These are phyloP conservation scores for Acer campestre DNA, from an alignment of 345 rosid genomes.

Conservation along the genomic window DNA sequence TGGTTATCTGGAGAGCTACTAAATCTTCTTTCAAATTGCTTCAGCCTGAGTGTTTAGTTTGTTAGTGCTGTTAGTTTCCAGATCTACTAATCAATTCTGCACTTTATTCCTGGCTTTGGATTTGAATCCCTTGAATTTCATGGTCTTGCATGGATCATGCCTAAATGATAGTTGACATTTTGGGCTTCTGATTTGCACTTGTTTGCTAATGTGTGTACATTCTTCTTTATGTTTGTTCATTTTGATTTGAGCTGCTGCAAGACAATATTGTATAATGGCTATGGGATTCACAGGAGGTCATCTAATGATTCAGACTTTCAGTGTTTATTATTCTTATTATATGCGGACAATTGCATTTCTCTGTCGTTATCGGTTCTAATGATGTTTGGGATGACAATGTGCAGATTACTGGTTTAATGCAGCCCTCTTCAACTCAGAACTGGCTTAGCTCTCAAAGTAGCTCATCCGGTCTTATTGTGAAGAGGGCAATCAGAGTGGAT, in stretches of 20 bases:
- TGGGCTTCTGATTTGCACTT: constrained; percentile 12
- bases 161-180: neutral
- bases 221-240: neutral
- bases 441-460: constrained; percentile 79
- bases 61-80: neutral
- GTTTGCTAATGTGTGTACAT: constrained; percentile 1
- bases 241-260: constrained; percentile 15
- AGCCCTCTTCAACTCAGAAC: constrained; percentile 64
- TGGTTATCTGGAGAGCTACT: neutral
- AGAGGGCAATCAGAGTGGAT: constrained; percentile 87
- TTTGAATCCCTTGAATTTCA: constrained; percentile 10
- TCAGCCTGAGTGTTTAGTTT: constrained; percentile 10
- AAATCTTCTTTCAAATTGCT: constrained; percentile 10
- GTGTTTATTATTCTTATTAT: neutral
- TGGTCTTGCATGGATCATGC: constrained; percentile 9
- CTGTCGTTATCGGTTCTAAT: constrained; percentile 29
- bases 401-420: constrained; percentile 71
- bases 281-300: neutral
- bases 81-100: neutral
- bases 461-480: constrained; percentile 86
- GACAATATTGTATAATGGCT: neutral
- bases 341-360: neutral
- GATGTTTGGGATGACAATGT: constrained; percentile 31
- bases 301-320: neutral
- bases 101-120: neutral